Conservation (phyloP, 2,329 filamentous ascomycete genomes). For the Aspergillus ochraceoroseus region DNA sequence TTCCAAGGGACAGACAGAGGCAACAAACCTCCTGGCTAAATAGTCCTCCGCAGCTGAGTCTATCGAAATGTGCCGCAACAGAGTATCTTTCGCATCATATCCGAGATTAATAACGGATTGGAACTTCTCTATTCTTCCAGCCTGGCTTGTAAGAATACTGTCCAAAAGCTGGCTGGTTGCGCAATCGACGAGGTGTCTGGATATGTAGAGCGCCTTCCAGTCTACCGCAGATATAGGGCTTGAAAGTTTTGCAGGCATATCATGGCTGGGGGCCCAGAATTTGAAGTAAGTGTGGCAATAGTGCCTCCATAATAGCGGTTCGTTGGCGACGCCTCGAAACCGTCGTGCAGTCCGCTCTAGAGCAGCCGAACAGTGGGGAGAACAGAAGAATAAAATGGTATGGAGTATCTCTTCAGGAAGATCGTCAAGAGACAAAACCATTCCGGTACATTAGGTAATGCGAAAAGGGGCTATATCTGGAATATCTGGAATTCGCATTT, state of each 20-base stretch:
- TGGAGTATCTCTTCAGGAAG: conserved; percentile 83
- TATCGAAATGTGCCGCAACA: conserved; percentile 61
- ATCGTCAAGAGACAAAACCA: conserved; percentile 32
- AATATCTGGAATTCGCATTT: not conserved
- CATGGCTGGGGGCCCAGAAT: conserved; percentile 68
- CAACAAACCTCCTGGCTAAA: conserved; percentile 60
- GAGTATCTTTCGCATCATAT: conserved; percentile 82
- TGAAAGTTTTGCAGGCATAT: conserved; percentile 54
- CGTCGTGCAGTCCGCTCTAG: conserved; percentile 59
- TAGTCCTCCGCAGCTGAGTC: conserved; percentile 63
- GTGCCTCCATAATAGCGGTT: conserved; percentile 72
- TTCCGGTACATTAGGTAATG: conserved; percentile 22
- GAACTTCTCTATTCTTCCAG: conserved; percentile 64
- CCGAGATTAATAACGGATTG: conserved; percentile 67
- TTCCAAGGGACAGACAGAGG: not conserved
- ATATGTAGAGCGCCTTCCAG: conserved; percentile 68
- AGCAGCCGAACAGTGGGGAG: conserved; percentile 49
- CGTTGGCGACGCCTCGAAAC: conserved; percentile 61
- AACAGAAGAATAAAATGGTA: conserved; percentile 64
- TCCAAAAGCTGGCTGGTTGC: conserved; percentile 56
- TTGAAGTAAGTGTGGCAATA: conserved; percentile 66
- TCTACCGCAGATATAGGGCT: conserved; percentile 54
- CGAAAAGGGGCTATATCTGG: not conserved
- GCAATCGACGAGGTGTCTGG: conserved; percentile 52
- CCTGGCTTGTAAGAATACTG: conserved; percentile 64